phyloP scores from a whole-genome alignment of 106 monocot genomes.

The Xerophyta viscosa region DNA sequence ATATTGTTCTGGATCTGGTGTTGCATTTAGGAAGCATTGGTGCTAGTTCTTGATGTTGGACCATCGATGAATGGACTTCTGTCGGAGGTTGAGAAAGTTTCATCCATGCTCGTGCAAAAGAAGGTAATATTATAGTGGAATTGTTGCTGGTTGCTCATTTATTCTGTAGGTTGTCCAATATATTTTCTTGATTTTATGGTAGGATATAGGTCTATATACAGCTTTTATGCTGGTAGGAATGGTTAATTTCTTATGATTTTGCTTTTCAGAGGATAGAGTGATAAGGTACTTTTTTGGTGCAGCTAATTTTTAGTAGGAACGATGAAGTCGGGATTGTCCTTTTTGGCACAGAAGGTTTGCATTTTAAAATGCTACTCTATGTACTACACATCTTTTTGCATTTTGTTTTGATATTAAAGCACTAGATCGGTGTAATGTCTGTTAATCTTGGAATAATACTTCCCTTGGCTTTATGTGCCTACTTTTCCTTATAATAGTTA shows the following conservation, averaged over 20 bases:
- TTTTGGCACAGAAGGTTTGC: constrained; percentile 81
- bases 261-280: neutral
- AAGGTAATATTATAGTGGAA: constrained; percentile 34
- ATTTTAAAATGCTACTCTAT: neutral
- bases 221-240: too few species aligned
- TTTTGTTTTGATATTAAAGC: neutral
- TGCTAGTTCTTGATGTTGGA: constrained; percentile 81
- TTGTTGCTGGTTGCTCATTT: too few species aligned
- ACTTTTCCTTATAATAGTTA: too few species aligned
- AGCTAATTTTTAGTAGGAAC: constrained; percentile 73
- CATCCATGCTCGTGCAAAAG: constrained; percentile 75
- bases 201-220: too few species aligned
- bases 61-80: constrained; percentile 80
- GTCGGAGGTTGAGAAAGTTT: constrained; percentile 66
- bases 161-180: too few species aligned
- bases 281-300: constrained; percentile 10
- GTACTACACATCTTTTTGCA: neutral
- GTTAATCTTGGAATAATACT: too few species aligned
- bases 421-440: too few species aligned
- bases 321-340: constrained; percentile 87
- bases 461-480: too few species aligned
- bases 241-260: too few species aligned
- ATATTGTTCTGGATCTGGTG: too few species aligned
- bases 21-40: constrained; percentile 60
- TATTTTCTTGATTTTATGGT: too few species aligned